Conservation (phyloP, 805 yeast genomes). For the Lipomyces chichibuensis region DNA sequence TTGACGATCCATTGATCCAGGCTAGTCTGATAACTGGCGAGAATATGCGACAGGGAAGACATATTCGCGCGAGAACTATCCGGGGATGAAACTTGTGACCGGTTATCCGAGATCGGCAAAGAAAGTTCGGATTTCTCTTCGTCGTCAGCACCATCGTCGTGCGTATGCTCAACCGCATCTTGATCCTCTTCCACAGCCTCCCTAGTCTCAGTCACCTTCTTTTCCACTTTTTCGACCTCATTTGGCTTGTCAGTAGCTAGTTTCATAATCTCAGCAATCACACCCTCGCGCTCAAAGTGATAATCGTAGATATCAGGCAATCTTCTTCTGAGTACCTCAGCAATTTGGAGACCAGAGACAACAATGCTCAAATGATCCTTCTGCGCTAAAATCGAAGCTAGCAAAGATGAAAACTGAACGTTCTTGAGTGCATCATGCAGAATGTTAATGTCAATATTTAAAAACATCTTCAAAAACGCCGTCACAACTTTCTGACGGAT, state of each 20-base stretch:
- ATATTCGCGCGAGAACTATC: slow-evolving; percentile 4
- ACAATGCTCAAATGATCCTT: slow-evolving; percentile 46
- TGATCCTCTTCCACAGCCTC: slow-evolving; percentile 43
- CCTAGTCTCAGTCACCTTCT: slow-evolving; percentile 20
- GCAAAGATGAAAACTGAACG: slow-evolving; percentile 40
- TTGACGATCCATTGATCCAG: slow-evolving; percentile 13
- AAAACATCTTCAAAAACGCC: slow-evolving; percentile 56
- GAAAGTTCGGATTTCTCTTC: slow-evolving; percentile 30
- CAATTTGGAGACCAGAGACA: slow-evolving; percentile 56
- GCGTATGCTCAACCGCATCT: slow-evolving; percentile 24
- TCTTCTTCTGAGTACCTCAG: slow-evolving; percentile 51
- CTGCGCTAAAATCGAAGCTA: slow-evolving; percentile 43
- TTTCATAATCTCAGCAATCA: slow-evolving; percentile 55
- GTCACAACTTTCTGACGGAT: slow-evolving; percentile 62
- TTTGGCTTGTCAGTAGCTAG: slow-evolving; percentile 30
- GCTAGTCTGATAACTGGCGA: slow-evolving; percentile 9
- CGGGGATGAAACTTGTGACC: neutral
- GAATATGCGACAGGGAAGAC: slow-evolving; percentile 4
- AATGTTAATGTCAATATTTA: slow-evolving; percentile 45
- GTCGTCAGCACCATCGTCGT: slow-evolving; percentile 38
- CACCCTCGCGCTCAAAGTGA: slow-evolving; percentile 71
- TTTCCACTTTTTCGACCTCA: slow-evolving; percentile 35
- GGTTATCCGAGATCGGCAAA: neutral
- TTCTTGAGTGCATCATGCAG: slow-evolving; percentile 35
- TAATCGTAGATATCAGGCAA: slow-evolving; percentile 51